Conservation (phyloP, 345 rosid species). For the Boechera retrofracta region DNA sequence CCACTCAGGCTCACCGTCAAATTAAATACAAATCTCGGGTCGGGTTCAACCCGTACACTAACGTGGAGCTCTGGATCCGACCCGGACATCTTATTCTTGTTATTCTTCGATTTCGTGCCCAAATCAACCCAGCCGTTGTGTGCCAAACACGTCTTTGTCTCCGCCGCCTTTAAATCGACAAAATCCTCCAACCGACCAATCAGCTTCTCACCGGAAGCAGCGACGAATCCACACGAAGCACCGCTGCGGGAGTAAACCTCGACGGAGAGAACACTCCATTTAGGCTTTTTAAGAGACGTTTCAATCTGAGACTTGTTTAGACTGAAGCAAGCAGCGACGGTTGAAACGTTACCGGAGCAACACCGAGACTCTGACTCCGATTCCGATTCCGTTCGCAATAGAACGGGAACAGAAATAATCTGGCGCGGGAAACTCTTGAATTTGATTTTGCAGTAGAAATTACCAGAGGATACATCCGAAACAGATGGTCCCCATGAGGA, state of each 20-base stretch:
- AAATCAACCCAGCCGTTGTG: conserved; percentile 68
- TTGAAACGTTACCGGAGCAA: conserved; percentile 23
- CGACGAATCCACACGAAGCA: conserved; percentile 45
- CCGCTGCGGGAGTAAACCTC: conserved; percentile 51
- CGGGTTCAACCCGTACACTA: conserved; percentile 68
- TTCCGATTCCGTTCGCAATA: conserved; percentile 24
- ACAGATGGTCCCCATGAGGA: conserved; percentile 40
- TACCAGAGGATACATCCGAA: conserved; percentile 7
- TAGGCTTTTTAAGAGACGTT: conserved; percentile 22
- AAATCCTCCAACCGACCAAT: conserved; percentile 59
- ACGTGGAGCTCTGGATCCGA: conserved; percentile 50
- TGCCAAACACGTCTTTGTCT: conserved; percentile 48
- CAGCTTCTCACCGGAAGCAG: conserved; percentile 49
- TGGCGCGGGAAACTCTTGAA: conserved; percentile 55
- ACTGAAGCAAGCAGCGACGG: conserved; percentile 66
- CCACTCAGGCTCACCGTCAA: conserved; percentile 82
- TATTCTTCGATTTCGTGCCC: conserved; percentile 38
- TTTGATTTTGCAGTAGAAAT: conserved; percentile 62
- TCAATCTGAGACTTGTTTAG: conserved; percentile 57
- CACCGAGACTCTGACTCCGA: conserved; percentile 12
- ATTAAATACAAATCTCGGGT: conserved; percentile 80
- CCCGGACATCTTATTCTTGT: conserved; percentile 43
- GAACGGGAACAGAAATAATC: conserved; percentile 46
- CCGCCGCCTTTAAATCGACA: conserved; percentile 61
- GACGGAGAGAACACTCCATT: conserved; percentile 41